Base-by-base conservation (phyloP, 2,329 filamentous ascomycete genomes). In the Fusarium caatingaense region DNA sequence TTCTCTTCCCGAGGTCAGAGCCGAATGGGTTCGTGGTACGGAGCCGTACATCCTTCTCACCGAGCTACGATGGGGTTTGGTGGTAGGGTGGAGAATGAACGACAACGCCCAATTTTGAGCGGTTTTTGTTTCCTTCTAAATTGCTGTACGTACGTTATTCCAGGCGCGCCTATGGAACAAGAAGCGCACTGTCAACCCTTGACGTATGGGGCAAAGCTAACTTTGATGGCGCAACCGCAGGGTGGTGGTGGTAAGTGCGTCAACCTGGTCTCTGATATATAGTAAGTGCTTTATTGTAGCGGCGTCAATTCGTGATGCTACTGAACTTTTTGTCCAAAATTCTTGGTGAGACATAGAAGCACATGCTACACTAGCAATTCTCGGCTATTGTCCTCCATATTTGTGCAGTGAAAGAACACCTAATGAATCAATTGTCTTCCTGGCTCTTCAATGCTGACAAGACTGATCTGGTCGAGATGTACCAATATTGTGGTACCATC, bases 101-200 rank as follows among this genome's bases (percentile, higher is more conserved):
- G 37, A 45, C 41, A 60, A 57, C 47, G 46, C 56, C 47, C 25
- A 42, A 49, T 20, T 54, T 48, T 57, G 60, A 66, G 57, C 68
- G 57, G 67, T 62, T 66, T 60, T 72, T 45, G 34, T 59, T 50
- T 46, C 46, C 58, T 54, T 37, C 10, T 37, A 37, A 54, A n/a
- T 55, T 57, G 54, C 44, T 69, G 27, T 32, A 60, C 20, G 28
- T 42, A 37, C 56, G 46, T 56, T 27, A 23, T 21, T 44, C 60
- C 68, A 74, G 72, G 69, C 62, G 72, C 69, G 63, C 70, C 72
- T 74, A 71, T 74, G 60, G 64, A 66, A 56, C 54, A 47, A 50
- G 53, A 28, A 25, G 49, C 48, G 32, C 46, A 55, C 50, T 61
- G 49, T 60, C 42, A 57, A 61, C 40, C 54, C 50, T 60, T 55